A percentile compares a stretch with the other conserved stretches of the same genome.
These are phyloP conservation scores for Scutellaria minor DNA, from an alignment of 257 asterid genomes.

Conservation along the genomic window DNA sequence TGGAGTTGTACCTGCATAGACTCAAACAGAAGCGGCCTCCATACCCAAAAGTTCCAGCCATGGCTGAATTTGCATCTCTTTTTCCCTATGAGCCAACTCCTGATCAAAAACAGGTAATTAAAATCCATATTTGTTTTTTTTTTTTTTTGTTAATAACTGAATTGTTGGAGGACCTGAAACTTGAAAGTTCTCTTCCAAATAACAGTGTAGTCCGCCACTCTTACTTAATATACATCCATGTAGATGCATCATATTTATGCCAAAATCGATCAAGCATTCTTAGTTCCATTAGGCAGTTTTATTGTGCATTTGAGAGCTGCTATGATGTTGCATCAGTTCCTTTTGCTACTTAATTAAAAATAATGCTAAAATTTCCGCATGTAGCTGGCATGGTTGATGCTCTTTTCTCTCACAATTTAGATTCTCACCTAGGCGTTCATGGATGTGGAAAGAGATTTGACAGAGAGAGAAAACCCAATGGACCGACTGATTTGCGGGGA, in stretches of 20 bases:
- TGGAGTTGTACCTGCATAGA: conserved; percentile 95
- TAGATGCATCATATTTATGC: conserved; percentile 21
- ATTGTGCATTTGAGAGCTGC: conserved; percentile 22
- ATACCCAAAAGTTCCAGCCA: conserved; percentile 65
- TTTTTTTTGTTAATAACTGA: conserved; percentile 8
- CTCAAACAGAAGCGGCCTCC: conserved; percentile 91
- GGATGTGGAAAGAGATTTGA: conserved; percentile 92
- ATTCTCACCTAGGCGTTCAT: conserved; percentile 77
- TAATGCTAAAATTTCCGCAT: conserved; percentile 25
- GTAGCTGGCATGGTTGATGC: conserved; percentile 39
- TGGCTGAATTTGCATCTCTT: conserved; percentile 75
- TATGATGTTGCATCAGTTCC: conserved; percentile 8
- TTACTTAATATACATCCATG: conserved; percentile 27
- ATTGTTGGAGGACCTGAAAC: conserved; percentile 29
- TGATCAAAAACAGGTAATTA: conserved; percentile 76
- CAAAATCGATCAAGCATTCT: conserved; percentile 27
- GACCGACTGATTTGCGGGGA: conserved; percentile 98
- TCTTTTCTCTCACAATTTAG: conserved; percentile 50
- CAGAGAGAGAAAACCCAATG: conserved; percentile 92
- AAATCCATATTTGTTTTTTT: conserved; percentile 11
- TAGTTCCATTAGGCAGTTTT: conserved; percentile 21
- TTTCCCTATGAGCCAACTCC: conserved; percentile 91
- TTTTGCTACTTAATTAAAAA: conserved; percentile 16
- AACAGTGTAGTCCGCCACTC: conserved; percentile 24
- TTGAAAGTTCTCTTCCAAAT: conserved; percentile 20